These are phyloP conservation scores for Fusarium drepaniforme DNA, from an alignment of 2,329 filamentous ascomycete genomes.

Conservation along the genomic window DNA sequence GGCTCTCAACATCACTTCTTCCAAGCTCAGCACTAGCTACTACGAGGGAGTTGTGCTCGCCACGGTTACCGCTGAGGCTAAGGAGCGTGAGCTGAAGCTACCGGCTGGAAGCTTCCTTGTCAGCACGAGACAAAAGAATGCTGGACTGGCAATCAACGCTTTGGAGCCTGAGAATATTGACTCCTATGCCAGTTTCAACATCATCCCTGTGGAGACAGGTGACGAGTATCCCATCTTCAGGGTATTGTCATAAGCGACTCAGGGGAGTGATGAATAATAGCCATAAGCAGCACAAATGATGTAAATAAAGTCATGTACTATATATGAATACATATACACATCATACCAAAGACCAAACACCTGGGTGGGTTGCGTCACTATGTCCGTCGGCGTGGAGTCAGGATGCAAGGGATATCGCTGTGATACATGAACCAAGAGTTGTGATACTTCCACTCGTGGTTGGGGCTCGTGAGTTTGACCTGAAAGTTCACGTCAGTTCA, in stretches of 20 bases:
- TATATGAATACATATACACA: neutral
- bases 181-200: conserved; percentile 48
- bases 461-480: conserved; percentile 14
- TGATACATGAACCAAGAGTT: conserved; percentile 41
- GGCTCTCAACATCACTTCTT: conserved; percentile 41
- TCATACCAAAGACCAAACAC: neutral
- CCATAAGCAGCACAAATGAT: neutral
- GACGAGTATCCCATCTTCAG: conserved; percentile 50
- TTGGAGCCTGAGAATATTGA: conserved; percentile 51
- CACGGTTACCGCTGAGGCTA: conserved; percentile 34
- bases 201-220: conserved; percentile 43
- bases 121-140: conserved; percentile 49
- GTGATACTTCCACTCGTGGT: conserved; percentile 30
- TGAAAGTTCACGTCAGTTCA: neutral
- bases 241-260: conserved; percentile 2
- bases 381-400: conserved; percentile 7
- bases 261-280: neutral
- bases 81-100: conserved; percentile 35
- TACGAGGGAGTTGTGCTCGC: conserved; percentile 45
- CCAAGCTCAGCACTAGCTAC: conserved; percentile 33
- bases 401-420: conserved; percentile 29
- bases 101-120: conserved; percentile 47
- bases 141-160: conserved; percentile 44
- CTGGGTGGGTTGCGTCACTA: neutral
- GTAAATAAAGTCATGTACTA: neutral